Base-by-base conservation (phyloP, 768 basidiomycete genomes). In the Cyclocybe cylindracea region DNA sequence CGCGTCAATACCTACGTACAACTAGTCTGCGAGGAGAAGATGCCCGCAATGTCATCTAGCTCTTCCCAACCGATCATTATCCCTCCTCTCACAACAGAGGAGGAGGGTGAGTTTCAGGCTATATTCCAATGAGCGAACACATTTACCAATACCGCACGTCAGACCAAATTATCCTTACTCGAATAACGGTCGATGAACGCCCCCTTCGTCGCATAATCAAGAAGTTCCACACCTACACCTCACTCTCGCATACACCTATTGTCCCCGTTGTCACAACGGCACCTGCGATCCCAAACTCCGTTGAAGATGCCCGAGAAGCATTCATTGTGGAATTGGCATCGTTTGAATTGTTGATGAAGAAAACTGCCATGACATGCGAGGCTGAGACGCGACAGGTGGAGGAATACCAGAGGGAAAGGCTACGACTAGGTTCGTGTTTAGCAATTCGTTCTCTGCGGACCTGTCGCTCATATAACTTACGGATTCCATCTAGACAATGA, bases 301-400 rank as follows among this genome's bases (percentile, higher is more conserved):
- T 83, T 2, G 84, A 88, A 31, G 89, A 92, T 69, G 87, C 89
- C 45, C 61, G 88, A 33, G 90, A 93, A 53, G 84, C 87, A 0
- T 89, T 93, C 62, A 66, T 92, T 46, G 76, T 91, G 29, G 91
- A 94, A 66, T 68, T 94, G 14, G 83, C 84, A 42, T 81, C 87
- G 9, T 92, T 92, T 62, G 83, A 89, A 64, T 66, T 92, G 53
- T 69, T 82, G 48, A 71, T 94, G 58, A 82, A 86, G 72, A 94
- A 93, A 70, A 87, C 82, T 57, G 73, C 77, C 34, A 88, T 93
- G 83, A 85, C 91, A 40, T 92, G 89, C 61, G 86, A 92, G 63
- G 92, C 91, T 7, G 91, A 94, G 71, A 80, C 82, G 46, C 77
- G 91, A 60, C 90, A 94, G 70, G 91, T 92, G 1, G 85, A 90